These are phyloP conservation scores for Arbutus unedo DNA, from an alignment of 148 eudicot species.

Conservation along the genomic window DNA sequence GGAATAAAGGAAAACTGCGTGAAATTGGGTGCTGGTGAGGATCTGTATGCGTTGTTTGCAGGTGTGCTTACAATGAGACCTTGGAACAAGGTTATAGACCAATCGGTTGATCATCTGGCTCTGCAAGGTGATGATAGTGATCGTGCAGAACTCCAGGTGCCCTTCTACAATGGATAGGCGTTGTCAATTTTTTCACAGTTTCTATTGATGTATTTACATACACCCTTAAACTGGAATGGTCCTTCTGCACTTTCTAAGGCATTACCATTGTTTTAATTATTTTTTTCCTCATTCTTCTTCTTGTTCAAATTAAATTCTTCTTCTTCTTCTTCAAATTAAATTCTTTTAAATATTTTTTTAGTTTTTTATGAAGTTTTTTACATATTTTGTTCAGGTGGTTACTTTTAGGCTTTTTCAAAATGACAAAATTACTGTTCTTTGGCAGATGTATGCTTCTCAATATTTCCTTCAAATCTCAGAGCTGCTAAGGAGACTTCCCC, in stretches of 20 bases:
- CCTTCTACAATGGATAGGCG: background rate
- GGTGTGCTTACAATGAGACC: constrained; percentile 97
- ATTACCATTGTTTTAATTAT: background rate
- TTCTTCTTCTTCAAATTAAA: too few relatives aligned
- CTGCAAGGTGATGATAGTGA: constrained; percentile 67
- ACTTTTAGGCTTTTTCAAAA: background rate
- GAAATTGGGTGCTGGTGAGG: constrained; percentile 95
- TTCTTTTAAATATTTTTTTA: too few relatives aligned
- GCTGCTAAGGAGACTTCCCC: constrained; percentile 87
- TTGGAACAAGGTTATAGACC: constrained; percentile 82
- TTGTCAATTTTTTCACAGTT: background rate
- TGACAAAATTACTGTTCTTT: constrained; percentile 12
- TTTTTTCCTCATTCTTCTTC: too few relatives aligned
- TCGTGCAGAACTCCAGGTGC: constrained; percentile 84
- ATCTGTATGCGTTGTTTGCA: constrained; percentile 83
- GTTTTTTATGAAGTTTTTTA: background rate
- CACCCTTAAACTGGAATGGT: background rate
- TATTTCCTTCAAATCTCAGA: constrained; percentile 91
- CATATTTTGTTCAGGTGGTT: background rate
- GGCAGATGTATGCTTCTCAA: constrained; percentile 93
- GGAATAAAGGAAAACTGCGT: constrained; percentile 74
- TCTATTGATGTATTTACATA: background rate
- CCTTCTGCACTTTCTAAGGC: background rate
- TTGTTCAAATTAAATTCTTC: too few relatives aligned
- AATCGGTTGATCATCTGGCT: constrained; percentile 89